Base-by-base conservation (phyloP, 768 basidiomycete genomes). In the Termitomyces sp. region DNA sequence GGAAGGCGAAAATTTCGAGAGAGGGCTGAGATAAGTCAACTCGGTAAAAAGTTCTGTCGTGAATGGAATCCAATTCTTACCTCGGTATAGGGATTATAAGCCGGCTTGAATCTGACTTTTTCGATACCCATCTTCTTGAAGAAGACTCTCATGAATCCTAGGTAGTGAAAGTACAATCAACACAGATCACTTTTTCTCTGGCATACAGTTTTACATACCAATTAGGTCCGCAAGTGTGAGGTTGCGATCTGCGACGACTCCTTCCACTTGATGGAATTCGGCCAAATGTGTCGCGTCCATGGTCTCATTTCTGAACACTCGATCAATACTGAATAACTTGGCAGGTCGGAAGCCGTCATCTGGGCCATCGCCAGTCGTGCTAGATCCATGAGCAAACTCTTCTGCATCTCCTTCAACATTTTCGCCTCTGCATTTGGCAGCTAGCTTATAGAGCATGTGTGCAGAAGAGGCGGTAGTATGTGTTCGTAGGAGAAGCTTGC, bases 181-280 rank as follows among this genome's bases (percentile, higher is more conserved):
- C 22, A 54, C 22, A 20, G 12, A 47, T 60, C n/a, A 26, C 39
- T 39, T 41, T 24, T 33, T 54, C n/a, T 41, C 7, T 34, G 29
- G 24, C 39, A 33, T 20, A 12, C 36, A 5, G 54, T 31, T 34
- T 26, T 20, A 70, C 81, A 47, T 62, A 93, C 94, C 95, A 62
- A 99, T 98, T 59, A 99, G 78, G 70, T 98, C 94, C 18, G 94
- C 96, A 28, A 99, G 77, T 1, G 96, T 98, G 58, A 99, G 75
- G 51, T 86, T 86, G 62, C 87, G 85, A 72, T 99, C 97, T 10
- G 97, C 97, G 28, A 99, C 94, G 47, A 99, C 97, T 51, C 97
- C 97, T 72, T 99, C 97, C n/a, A 99, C 97, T 73, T 99, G 97
- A 70, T 98, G 96, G 80, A 99, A 99, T 73, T 99, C 97, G 4